Conservation (phyloP, 23 red algal genomes). For the Chondrus crispus region DNA sequence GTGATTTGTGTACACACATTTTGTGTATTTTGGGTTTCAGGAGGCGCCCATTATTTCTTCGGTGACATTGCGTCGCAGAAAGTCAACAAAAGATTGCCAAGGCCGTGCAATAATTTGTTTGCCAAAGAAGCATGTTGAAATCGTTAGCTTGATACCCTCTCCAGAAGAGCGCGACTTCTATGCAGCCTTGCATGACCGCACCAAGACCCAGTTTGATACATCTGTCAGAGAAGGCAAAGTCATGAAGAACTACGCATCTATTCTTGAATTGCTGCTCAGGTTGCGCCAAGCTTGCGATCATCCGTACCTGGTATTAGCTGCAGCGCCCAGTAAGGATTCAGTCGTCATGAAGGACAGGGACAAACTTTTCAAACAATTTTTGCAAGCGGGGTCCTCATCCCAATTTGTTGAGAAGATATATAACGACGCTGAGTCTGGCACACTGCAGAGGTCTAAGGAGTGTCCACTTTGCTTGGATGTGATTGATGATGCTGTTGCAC, state of each 20-base stretch:
- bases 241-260: slow-evolving; percentile 57
- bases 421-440: slow-evolving; percentile 33
- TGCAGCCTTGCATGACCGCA: slow-evolving; percentile 26
- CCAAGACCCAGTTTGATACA: slow-evolving; percentile 53
- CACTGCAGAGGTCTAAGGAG: not conserved
- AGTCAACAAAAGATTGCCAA: slow-evolving; percentile 11
- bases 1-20: too few relatives aligned
- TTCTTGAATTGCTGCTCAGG: slow-evolving; percentile 68
- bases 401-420: slow-evolving; percentile 55
- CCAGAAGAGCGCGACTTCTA: slow-evolving; percentile 69
- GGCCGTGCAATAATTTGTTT: slow-evolving; percentile 51
- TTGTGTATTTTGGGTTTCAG: too few relatives aligned
- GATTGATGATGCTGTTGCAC: slow-evolving; percentile 69
- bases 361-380: slow-evolving; percentile 46
- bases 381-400: slow-evolving; percentile 40
- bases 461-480: slow-evolving; percentile 75
- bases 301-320: slow-evolving; percentile 60
- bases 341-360: slow-evolving; percentile 59
- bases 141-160: slow-evolving; percentile 27
- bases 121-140: slow-evolving; percentile 23
- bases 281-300: slow-evolving; percentile 71
- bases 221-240: slow-evolving; percentile 45
- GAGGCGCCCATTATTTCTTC: slow-evolving; percentile 72
- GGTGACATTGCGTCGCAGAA: slow-evolving; percentile 55
- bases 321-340: slow-evolving; percentile 43